Percentiles rank a stretch among this genome's conserved stretches.
Conservation (phyloP, 495 filamentous ascomycete genomes). For the Talaromyces adpressus region DNA sequence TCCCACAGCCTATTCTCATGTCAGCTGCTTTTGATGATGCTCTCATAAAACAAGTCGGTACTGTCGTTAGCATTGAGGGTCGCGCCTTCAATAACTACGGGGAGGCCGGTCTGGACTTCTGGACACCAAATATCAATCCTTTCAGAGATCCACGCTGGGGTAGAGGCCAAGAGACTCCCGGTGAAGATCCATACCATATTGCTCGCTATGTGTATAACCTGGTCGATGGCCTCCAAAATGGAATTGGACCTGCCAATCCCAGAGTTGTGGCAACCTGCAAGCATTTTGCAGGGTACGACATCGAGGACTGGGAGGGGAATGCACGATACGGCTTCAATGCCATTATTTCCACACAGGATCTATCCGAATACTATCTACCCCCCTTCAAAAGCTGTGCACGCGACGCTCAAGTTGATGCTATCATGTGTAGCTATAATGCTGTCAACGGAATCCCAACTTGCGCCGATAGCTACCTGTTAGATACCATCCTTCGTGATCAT, state of each 20-base stretch:
- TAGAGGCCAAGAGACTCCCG: slow-evolving; percentile 48
- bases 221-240: slow-evolving; percentile 48
- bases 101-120: slow-evolving; percentile 46
- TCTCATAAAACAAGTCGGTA: slow-evolving; percentile 43
- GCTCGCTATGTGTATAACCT: slow-evolving; percentile 43
- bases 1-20: slow-evolving; percentile 48
- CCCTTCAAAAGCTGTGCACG: slow-evolving; percentile 43
- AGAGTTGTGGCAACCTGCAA: slow-evolving; percentile 53
- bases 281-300: slow-evolving; percentile 54
- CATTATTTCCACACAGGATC: slow-evolving; percentile 39
- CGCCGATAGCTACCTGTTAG: slow-evolving; percentile 41
- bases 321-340: slow-evolving; percentile 40
- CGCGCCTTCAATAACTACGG: slow-evolving; percentile 52
- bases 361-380: slow-evolving; percentile 44
- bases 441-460: slow-evolving; percentile 48
- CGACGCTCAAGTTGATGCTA: slow-evolving; percentile 42
- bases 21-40: slow-evolving; percentile 48
- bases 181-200: slow-evolving; percentile 49
- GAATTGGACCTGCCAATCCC: slow-evolving; percentile 23
- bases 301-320: slow-evolving; percentile 45
- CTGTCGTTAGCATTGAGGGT: slow-evolving; percentile 48
- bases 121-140: slow-evolving; percentile 59
- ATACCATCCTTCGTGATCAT: slow-evolving; percentile 44
- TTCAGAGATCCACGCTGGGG: slow-evolving; percentile 53
- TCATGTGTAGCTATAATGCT: slow-evolving; percentile 52